phyloP scores from a whole-genome alignment of 768 basidiomycete genomes.

The Podaxis mareebaensis region DNA sequence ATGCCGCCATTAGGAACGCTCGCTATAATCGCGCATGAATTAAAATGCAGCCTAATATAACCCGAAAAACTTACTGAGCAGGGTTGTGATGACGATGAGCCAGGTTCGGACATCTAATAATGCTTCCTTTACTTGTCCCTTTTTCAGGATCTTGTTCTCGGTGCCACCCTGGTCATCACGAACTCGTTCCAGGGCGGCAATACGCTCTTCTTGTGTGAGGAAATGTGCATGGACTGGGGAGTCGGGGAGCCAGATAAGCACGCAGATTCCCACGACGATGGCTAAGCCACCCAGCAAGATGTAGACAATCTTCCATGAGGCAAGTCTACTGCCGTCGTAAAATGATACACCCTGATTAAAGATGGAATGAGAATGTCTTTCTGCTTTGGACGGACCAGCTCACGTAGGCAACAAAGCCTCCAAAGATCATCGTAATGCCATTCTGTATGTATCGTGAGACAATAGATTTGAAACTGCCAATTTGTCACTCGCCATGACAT shows the following conservation, averaged over 20 bases:
- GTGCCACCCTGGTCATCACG: slow-evolving; percentile 68
- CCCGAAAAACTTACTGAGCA: slow-evolving; percentile 47
- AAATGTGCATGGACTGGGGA: slow-evolving; percentile 62
- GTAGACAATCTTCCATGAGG: slow-evolving; percentile 65
- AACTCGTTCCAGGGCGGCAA: slow-evolving; percentile 65
- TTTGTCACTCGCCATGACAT: slow-evolving; percentile 50
- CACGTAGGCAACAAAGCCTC: slow-evolving; percentile 65
- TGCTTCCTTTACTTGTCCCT: slow-evolving; percentile 57
- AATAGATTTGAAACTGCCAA: not conserved
- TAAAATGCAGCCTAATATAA: not conserved
- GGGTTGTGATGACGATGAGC: slow-evolving; percentile 58
- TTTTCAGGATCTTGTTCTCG: slow-evolving; percentile 60
- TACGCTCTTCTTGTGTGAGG: slow-evolving; percentile 57
- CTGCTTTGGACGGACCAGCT: slow-evolving; percentile 14
- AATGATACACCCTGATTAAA: slow-evolving; percentile 53
- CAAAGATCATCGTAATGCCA: slow-evolving; percentile 58
- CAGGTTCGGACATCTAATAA: slow-evolving; percentile 59
- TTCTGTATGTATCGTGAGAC: slow-evolving; percentile 38
- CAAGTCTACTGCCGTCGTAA: slow-evolving; percentile 44
- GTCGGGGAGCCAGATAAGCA: slow-evolving; percentile 64
- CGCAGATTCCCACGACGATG: slow-evolving; percentile 54
- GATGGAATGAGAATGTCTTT: not conserved
- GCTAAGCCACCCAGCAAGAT: slow-evolving; percentile 61
- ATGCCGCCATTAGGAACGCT: slow-evolving; percentile 67
- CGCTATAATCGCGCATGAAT: slow-evolving; percentile 34